Evolutionary conservation across 805 yeast genomes (phyloP).

Genomic region (Hanseniaspora singularis): DNA sequence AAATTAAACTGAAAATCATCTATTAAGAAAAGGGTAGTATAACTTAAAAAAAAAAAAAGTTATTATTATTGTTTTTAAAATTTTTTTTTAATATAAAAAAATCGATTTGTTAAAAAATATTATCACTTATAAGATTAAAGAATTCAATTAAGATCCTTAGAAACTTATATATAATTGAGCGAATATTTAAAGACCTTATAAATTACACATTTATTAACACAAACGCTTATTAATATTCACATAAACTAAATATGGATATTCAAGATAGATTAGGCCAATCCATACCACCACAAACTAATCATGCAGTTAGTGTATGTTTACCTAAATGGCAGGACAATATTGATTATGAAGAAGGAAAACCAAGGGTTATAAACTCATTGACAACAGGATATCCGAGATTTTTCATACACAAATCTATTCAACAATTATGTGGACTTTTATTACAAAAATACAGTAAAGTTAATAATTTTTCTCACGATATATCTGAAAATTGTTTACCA

Average conservation of each 20-base stretch:
- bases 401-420: constrained; percentile 54
- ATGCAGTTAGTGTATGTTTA: constrained; percentile 86
- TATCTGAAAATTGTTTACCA: constrained; percentile 38
- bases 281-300: constrained; percentile 79
- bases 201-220: no score
- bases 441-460: constrained; percentile 66
- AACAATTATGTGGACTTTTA: constrained; percentile 41
- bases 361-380: constrained; percentile 67
- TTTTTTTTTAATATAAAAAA: no score
- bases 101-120: no score
- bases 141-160: no score
- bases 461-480: constrained; percentile 37
- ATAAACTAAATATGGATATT: constrained; percentile 14
- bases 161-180: no score
- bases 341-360: constrained; percentile 84
- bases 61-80: no score
- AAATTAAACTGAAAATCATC: no score
- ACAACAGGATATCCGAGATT: constrained; percentile 82
- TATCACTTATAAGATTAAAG: no score
- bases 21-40: no score
- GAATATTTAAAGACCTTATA: no score
- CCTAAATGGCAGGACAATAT: constrained; percentile 94
- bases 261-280: constrained; percentile 57
- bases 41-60: no score
- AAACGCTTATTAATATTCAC: no score